Percentiles rank a stretch among this genome's conserved stretches.
Conservation (phyloP, 495 filamentous ascomycete genomes). For the Hypoxylon cercidicola region DNA sequence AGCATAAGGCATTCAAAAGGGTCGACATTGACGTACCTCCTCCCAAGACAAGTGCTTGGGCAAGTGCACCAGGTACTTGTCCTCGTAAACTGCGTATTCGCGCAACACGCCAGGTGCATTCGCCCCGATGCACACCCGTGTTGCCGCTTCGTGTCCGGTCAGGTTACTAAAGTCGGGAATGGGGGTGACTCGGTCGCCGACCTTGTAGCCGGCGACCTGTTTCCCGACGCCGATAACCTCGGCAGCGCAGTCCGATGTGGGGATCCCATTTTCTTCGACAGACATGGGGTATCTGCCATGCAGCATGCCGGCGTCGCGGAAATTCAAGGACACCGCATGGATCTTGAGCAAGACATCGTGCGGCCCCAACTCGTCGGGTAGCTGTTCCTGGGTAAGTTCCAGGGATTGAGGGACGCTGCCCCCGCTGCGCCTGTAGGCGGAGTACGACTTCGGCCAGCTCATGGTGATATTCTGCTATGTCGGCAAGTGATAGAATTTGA, state of each 20-base stretch:
- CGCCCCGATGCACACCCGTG: slow-evolving; percentile 26
- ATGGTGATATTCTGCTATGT: too few species aligned
- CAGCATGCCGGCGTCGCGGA: slow-evolving; percentile 56
- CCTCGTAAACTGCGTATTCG: slow-evolving; percentile 47
- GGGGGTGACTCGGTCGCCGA: slow-evolving; percentile 47
- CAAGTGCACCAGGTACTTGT: slow-evolving; percentile 43
- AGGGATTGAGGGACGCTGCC: too few species aligned
- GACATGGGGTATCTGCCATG: slow-evolving; percentile 45
- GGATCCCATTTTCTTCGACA: slow-evolving; percentile 35
- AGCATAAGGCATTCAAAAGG: too few species aligned
- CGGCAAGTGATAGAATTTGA: too few species aligned
- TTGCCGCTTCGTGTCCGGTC: slow-evolving; percentile 22
- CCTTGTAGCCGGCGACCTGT: slow-evolving; percentile 42
- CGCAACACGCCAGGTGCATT: slow-evolving; percentile 44
- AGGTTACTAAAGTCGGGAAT: slow-evolving; percentile 33
- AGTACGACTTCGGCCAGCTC: too few species aligned
- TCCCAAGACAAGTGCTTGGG: slow-evolving; percentile 44
- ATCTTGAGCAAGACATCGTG: slow-evolving; percentile 59
- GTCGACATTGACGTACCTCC: slow-evolving; percentile 35
- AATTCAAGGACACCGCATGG: slow-evolving; percentile 61
- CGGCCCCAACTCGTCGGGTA: slow-evolving; percentile 34
- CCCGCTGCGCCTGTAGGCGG: too few species aligned
- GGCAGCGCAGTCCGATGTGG: slow-evolving; percentile 55
- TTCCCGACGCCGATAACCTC: slow-evolving; percentile 55
- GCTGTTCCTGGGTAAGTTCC: background rate